These are phyloP conservation scores for Cystobasidium onofrii DNA, from an alignment of 768 basidiomycete genomes.

Conservation along the genomic window DNA sequence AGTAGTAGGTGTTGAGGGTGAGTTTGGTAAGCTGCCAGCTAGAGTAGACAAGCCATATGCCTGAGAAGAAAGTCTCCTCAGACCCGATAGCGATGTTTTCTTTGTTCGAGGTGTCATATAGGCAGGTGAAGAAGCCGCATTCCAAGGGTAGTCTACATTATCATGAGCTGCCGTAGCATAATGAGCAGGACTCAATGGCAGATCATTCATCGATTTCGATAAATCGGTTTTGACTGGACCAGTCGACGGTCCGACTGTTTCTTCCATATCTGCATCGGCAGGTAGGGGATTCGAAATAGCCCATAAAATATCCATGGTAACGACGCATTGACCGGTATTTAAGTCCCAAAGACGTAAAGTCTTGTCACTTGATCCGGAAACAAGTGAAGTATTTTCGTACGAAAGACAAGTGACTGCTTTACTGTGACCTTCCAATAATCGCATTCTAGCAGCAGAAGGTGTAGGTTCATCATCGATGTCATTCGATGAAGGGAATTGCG, in stretches of 20 bases:
- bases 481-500: background rate
- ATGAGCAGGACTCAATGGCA: constrained; percentile 1
- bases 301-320: constrained; percentile 99
- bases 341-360: constrained; percentile 98
- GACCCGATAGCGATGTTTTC: constrained; percentile 13
- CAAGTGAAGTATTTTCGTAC: constrained; percentile 89
- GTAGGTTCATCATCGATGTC: background rate
- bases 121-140: constrained; percentile 5
- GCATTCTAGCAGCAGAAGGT: constrained; percentile 53
- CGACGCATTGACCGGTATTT: constrained; percentile 90
- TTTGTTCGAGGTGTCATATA: constrained; percentile 29
- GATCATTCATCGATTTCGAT: background rate
- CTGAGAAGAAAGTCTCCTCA: constrained; percentile 25
- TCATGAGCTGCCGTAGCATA: background rate
- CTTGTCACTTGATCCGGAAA: constrained; percentile 96
- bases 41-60: constrained; percentile 16
- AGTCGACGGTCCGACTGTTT: background rate
- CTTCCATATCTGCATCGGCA: constrained; percentile 26
- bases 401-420: constrained; percentile 88
- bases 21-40: background rate
- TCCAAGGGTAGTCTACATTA: constrained; percentile 15
- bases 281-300: constrained; percentile 76
- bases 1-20: constrained; percentile 10
- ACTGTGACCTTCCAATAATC: constrained; percentile 78
- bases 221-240: background rate